Evolutionary conservation across 2,329 filamentous ascomycete genomes (phyloP), one percentile per base, ranked within the genome.

Genomic region (Ceratocystis cubensis): DNA sequence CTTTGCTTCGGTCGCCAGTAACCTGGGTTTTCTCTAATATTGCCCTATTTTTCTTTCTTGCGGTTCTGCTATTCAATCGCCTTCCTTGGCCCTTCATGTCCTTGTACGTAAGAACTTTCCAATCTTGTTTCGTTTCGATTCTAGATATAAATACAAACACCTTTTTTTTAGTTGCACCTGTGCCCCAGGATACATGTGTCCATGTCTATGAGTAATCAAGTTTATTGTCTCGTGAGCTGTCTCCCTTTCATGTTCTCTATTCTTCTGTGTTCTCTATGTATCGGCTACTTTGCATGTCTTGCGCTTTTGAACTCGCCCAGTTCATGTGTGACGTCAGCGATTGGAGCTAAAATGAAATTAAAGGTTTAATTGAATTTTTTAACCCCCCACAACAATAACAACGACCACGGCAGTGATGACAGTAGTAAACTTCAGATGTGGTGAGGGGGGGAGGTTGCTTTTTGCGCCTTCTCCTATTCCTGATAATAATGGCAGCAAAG

Each of bases 1-100:
- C 66, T 63, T 66, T 62, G 45, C 48, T 41, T 41, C 37, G 10
- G 37, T 13, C 3, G 37, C 37, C 15, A 41, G 37, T 41, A 41
- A 15, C 37, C 37, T 41, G 37, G 37, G 37, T 41, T 15, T 41
- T 41, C 37, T 41, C 10, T 15, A 41, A 41, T 41, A 41, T 15
- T 66, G 48, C 33, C 48, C 22, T 67, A 46, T 33, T 41, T 44
- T 59, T n/a, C 46, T 48, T 41, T 57, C 30, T 66, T 59, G 46
- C 59, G 7, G 48, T 64, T 33, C 33, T 53, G 28, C 53, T 65
- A 45, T 46, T 57, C 37, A 13, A 65, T 41, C 41, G 44, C n/a
- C 65, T 65, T 48, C 44, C 20, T 65, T 65, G 20, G 7, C 37
- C n/a, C 20, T 61, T 61, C 10, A 53, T 65, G 64, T 62, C 44